A percentile compares a stretch with the other conserved stretches of the same genome.
Conservation (phyloP, 176 grass and related monocot species). For the Guadua angustifolia region DNA sequence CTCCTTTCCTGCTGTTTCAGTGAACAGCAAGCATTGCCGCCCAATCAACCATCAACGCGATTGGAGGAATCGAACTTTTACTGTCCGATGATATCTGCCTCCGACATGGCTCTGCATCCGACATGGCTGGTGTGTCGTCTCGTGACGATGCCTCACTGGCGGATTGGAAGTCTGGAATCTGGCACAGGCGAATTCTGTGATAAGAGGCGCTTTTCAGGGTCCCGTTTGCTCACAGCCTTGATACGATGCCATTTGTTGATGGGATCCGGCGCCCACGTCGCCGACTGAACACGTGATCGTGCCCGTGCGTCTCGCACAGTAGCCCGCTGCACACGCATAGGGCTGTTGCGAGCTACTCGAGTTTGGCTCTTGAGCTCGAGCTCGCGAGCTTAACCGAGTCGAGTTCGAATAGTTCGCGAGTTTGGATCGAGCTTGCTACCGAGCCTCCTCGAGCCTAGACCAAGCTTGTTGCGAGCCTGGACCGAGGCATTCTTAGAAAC, state of each 20-base stretch:
- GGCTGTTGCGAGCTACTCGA: too few relatives aligned
- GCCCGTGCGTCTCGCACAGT: background rate
- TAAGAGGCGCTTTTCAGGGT: background rate
- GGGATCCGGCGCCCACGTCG: constrained; percentile 4
- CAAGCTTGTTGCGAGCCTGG: too few relatives aligned
- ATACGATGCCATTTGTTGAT: background rate
- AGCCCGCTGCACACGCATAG: background rate
- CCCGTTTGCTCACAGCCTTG: background rate
- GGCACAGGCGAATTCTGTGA: background rate
- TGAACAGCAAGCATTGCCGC: background rate
- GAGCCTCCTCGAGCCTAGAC: too few relatives aligned
- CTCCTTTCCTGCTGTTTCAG: background rate
- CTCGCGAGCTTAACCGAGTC: too few relatives aligned
- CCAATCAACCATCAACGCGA: background rate
- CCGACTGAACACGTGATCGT: background rate
- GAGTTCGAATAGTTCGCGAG: too few relatives aligned
- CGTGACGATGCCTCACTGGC: background rate
- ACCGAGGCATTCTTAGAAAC: too few relatives aligned
- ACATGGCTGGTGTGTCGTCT: background rate
- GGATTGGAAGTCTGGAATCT: background rate
- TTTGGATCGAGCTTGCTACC: too few relatives aligned
- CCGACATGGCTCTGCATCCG: background rate
- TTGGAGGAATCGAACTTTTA: background rate
- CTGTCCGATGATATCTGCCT: background rate
- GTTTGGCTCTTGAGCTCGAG: too few relatives aligned